Evolutionary conservation across 2,329 filamentous ascomycete genomes (phyloP).

Genomic region (Pseudocercospora crystallina): DNA sequence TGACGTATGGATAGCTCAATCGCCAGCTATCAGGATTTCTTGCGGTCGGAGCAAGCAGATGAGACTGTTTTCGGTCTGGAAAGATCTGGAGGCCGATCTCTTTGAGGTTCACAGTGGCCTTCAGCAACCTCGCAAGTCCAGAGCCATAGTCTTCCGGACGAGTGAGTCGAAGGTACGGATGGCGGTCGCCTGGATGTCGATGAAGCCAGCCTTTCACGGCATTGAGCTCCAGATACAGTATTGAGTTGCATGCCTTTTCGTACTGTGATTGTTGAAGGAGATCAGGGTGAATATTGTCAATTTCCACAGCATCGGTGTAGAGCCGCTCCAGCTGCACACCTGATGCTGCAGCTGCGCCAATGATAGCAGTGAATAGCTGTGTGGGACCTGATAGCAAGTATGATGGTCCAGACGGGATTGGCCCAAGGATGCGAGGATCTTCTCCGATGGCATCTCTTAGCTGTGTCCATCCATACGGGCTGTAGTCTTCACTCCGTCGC

Average conservation of each 20-base stretch:
- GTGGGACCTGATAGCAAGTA: constrained; percentile 26
- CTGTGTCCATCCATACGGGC: constrained; percentile 30
- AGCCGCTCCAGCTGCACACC: constrained; percentile 25
- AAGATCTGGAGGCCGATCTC: constrained; percentile 33
- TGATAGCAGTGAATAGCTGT: constrained; percentile 28
- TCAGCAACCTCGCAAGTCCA: constrained; percentile 25
- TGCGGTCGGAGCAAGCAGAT: constrained; percentile 22
- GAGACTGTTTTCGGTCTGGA: constrained; percentile 23
- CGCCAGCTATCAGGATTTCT: constrained; percentile 24
- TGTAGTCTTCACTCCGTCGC: constrained; percentile 31
- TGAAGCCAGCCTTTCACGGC: constrained; percentile 25
- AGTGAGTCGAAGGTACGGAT: constrained; percentile 7
- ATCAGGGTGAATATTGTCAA: constrained; percentile 27
- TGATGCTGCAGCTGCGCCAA: constrained; percentile 21
- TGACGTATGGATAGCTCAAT: constrained; percentile 24
- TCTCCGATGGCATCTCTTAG: constrained; percentile 26
- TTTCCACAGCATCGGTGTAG: constrained; percentile 35
- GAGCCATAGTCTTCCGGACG: constrained; percentile 17
- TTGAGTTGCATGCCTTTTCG: constrained; percentile 22
- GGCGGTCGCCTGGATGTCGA: constrained; percentile 1
- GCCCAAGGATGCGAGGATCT: constrained; percentile 32
- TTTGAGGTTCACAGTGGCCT: constrained; percentile 23
- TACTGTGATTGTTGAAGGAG: constrained; percentile 20
- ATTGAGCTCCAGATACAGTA: constrained; percentile 34
- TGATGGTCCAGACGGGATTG: constrained; percentile 21